A percentile compares a stretch with the other conserved stretches of the same genome.
Conservation (phyloP, 495 filamentous ascomycete species). For the Achaetomiella virescens region DNA sequence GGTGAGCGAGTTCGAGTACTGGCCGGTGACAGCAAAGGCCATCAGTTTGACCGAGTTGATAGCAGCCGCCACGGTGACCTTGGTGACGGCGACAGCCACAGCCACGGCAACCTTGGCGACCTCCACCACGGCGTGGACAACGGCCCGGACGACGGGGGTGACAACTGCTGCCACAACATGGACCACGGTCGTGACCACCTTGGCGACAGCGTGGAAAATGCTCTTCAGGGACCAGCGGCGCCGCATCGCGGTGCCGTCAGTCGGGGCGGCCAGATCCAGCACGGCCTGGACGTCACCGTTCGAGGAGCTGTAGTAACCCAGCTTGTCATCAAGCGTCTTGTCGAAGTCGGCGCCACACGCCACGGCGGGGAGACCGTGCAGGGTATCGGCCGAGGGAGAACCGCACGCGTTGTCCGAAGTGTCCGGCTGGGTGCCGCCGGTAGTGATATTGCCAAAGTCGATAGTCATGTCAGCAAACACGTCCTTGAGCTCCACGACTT, state of each 20-base stretch:
- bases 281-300: background rate
- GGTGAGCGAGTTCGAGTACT: constrained; percentile 4
- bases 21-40: background rate
- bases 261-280: background rate
- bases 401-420: constrained; percentile 6
- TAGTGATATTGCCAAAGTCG: constrained; percentile 11
- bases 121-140: too few relatives aligned
- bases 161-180: too few relatives aligned
- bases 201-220: background rate
- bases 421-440: background rate
- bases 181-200: too few relatives aligned
- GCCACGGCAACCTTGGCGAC: background rate
- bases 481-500: constrained; percentile 8
- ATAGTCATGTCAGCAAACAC: constrained; percentile 8
- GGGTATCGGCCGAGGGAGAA: background rate
- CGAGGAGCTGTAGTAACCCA: constrained; percentile 13
- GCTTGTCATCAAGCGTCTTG: constrained; percentile 12
- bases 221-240: too few relatives aligned
- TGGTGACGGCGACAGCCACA: background rate
- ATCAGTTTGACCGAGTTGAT: background rate
- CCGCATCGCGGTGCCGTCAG: too few relatives aligned
- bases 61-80: background rate
- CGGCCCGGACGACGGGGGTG: too few relatives aligned
- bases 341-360: constrained; percentile 13
- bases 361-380: constrained; percentile 14